A percentile compares a stretch with the other conserved stretches of the same genome.
Conservation (phyloP, 768 basidiomycete genomes). For the Pholiota conissans region DNA sequence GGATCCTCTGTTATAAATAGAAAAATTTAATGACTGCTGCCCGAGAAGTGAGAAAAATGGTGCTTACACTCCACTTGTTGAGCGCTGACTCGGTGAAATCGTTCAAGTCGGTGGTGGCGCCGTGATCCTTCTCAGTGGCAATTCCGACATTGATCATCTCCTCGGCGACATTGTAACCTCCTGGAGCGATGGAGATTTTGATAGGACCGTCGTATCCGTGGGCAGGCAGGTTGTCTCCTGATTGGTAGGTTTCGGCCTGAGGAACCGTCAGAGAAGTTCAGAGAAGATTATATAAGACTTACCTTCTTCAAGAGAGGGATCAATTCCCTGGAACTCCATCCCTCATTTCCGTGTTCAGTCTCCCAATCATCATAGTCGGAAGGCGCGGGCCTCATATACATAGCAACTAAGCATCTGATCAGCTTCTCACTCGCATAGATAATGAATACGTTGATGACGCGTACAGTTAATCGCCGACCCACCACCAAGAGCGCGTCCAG, state of each 20-base stretch:
- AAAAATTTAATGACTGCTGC: background rate
- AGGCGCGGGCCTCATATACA: conserved; percentile 58
- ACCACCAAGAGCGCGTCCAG: conserved; percentile 58
- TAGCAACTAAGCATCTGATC: conserved; percentile 33
- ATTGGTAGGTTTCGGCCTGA: conserved; percentile 45
- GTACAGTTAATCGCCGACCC: conserved; percentile 63
- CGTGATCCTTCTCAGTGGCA: conserved; percentile 48
- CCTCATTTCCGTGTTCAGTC: conserved; percentile 46
- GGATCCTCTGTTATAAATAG: conserved; percentile 5
- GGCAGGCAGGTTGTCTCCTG: conserved; percentile 23
- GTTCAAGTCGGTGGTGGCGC: conserved; percentile 46
- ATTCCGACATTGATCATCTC: conserved; percentile 48
- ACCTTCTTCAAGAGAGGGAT: conserved; percentile 64
- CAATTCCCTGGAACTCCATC: conserved; percentile 59
- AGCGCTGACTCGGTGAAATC: conserved; percentile 33
- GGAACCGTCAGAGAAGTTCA: background rate
- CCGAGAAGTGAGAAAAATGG: background rate
- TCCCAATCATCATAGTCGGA: conserved; percentile 73
- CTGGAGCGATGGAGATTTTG: conserved; percentile 43
- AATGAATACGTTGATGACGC: conserved; percentile 10
- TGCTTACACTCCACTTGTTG: conserved; percentile 28
- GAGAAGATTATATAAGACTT: too few relatives aligned
- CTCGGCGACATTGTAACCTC: conserved; percentile 38
- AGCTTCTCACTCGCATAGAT: background rate
- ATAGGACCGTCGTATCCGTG: conserved; percentile 55